Percentiles rank a stretch among this genome's conserved stretches.
Evolutionary conservation across 1,284 basidiomycete species (phyloP).

Genomic region (Hymenochaete sp.): DNA sequence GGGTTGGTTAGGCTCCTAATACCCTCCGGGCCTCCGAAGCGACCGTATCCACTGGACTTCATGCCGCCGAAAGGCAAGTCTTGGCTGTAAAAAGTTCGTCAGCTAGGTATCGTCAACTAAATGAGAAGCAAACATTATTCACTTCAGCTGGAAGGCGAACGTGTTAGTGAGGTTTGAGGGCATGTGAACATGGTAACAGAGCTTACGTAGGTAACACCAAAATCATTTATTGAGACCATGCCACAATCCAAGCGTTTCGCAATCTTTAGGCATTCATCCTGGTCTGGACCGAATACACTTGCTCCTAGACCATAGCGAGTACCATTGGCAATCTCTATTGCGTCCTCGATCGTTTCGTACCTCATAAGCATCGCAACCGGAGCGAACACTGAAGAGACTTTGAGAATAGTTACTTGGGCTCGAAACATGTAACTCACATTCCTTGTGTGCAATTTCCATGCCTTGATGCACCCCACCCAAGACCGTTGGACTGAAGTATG

Average conservation of each 20-base stretch:
- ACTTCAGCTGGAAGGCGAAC: slow-evolving; percentile 46
- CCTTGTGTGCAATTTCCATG: slow-evolving; percentile 72
- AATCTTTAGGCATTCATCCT: slow-evolving; percentile 66
- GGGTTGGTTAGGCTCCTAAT: slow-evolving; percentile 77
- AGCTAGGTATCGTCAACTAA: slow-evolving; percentile 10
- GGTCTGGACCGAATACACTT: slow-evolving; percentile 85
- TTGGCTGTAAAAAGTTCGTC: slow-evolving; percentile 48
- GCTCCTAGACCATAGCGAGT: slow-evolving; percentile 90
- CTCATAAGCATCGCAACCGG: slow-evolving; percentile 80
- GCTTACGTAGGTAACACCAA: slow-evolving; percentile 84
- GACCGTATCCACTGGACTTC: slow-evolving; percentile 84
- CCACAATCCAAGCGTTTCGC: slow-evolving; percentile 80
- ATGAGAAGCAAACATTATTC: slow-evolving; percentile 23
- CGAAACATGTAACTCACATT: slow-evolving; percentile 45
- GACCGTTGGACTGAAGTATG: slow-evolving; percentile 85
- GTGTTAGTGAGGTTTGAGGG: slow-evolving; percentile 1
- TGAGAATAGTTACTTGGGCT: slow-evolving; percentile 12
- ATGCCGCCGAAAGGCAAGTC: slow-evolving; percentile 90
- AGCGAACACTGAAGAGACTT: slow-evolving; percentile 63
- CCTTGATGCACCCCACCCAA: slow-evolving; percentile 70
- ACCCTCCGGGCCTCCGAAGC: slow-evolving; percentile 92
- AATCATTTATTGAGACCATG: slow-evolving; percentile 97
- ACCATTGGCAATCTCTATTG: slow-evolving; percentile 77
- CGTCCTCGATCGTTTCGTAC: slow-evolving; percentile 75
- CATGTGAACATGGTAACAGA: background rate